Evolutionary conservation across 2,329 filamentous ascomycete genomes (phyloP), one percentile per base, ranked within the genome.

Genomic region (Metarhizium rileyi): DNA sequence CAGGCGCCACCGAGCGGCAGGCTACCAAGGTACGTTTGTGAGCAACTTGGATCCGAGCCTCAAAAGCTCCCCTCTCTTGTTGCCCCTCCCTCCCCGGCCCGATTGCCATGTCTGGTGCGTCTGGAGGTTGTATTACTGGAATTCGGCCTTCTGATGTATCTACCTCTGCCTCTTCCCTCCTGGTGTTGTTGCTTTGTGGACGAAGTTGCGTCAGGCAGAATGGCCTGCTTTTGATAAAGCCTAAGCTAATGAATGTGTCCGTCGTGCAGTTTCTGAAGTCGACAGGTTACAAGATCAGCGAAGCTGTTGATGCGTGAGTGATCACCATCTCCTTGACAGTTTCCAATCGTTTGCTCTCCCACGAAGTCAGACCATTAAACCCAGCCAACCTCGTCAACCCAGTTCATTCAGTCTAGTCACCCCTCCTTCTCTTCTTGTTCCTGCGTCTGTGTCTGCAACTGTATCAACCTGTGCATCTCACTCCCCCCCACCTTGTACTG

Each of bases 301-400:
- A 75, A 51, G 77, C 77, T 36, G 65, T 78, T 45, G 75, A 81
- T 66, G 64, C 71, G 78, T 81, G 70, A 78, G 78, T 79, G n/a
- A 14, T 25, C 22, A 47, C 30, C n/a, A 48, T 56, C 38, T 42
- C 50, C 4, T 28, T 48, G 36, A 36, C 12, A 22, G 18, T 22
- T 42, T 42, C 50, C 46, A 47, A n/a, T n/a, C n/a, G n/a, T n/a
- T n/a, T n/a, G n/a, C n/a, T n/a, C n/a, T n/a, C n/a, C n/a, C n/a
- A n/a, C n/a, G n/a, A n/a, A n/a, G n/a, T n/a, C n/a, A n/a, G n/a
- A n/a, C n/a, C n/a, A n/a, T n/a, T n/a, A n/a, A n/a, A 44, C 33
- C 20, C 40, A 30, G 9, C 33, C 9, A 16, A 10, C 33, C 33
- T 18, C 33, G 33, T 36, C 33, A 3, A 18, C 5, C 33, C 14